phyloP scores from a whole-genome alignment of 1,284 basidiomycete genomes.

The Ceratobasidium sp. region DNA sequence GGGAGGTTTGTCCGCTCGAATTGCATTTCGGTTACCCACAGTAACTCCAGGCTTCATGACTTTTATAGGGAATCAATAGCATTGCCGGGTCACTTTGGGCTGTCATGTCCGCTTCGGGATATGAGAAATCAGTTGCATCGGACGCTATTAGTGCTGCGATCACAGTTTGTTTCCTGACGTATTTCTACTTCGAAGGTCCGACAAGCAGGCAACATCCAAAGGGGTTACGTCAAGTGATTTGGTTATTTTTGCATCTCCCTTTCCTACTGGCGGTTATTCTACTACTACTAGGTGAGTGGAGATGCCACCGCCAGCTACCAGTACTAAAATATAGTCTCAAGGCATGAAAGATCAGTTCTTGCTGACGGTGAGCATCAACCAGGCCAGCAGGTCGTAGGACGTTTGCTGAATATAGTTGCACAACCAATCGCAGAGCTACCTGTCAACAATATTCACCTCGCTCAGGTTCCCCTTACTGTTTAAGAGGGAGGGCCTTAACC shows the following conservation, averaged over 20 bases:
- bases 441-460: too few species aligned
- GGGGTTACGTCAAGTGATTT: not conserved
- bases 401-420: too few species aligned
- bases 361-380: not conserved
- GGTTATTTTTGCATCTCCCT: too few species aligned
- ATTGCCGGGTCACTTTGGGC: not conserved
- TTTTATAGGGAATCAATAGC: conserved; percentile 12
- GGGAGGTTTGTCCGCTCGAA: conserved; percentile 25
- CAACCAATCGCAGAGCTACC: too few species aligned
- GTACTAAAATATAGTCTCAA: not conserved
- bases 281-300: conserved; percentile 10
- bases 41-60: too few species aligned
- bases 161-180: conserved; percentile 11
- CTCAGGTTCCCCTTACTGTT: not conserved
- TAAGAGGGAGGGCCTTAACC: not conserved
- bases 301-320: not conserved
- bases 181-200: conserved; percentile 17
- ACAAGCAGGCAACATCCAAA: not conserved
- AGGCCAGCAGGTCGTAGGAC: not conserved
- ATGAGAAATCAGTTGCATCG: not conserved
- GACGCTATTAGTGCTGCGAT: not conserved
- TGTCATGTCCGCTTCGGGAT: not conserved
- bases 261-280: conserved; percentile 1
- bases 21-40: too few species aligned
- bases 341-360: conserved; percentile 11